Evolutionary conservation across 768 basidiomycete species (phyloP), one percentile per base, ranked within the genome.

Genomic region (Termitomyces sp.): DNA sequence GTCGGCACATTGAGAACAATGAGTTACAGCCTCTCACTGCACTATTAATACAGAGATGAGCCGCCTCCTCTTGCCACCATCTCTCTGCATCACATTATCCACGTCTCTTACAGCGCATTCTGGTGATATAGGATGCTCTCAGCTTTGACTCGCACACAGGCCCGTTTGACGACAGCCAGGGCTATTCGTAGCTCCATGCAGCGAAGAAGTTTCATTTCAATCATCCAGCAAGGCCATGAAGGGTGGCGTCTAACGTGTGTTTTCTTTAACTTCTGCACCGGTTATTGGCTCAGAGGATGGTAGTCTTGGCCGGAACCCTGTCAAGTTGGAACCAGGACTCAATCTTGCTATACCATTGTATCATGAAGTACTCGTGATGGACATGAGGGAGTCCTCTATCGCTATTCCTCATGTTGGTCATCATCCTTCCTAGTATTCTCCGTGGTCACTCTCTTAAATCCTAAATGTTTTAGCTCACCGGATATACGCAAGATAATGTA

Each of bases 141-240:
- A 27, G 32, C 36, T n/a, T 40, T 54, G 35, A 42, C 45, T 41
- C 53, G 53, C 25, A 42, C 23, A 10, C 53, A 39, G 20, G 38
- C 52, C 29, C 52, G 52, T 31, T 40, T 38, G 18, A 22, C 20
- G 41, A 18, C 42, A 7, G 13, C 48, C 13, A 54, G 53, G 15
- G 23, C 31, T 7, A n/a, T 39, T 20, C 47, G 52, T 25, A 42
- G 16, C 16, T 36, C 32, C 9, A 35, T 33, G 18, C 53, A 32
- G 39, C 60, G 62, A 11, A 65, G 78, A 46, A 69, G 57, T 22
- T 70, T 81, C 51, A 51, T 81, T n/a, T 79, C 78, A 1, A 73
- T 82, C 46, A 75, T 81, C 41, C 66, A 77, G 43, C 80, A 81
- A 66, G 79, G 79, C 5, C 71, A 75, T 52, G 79, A 82, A 62